A percentile compares a stretch with the other conserved stretches of the same genome.
Evolutionary conservation across 2,329 filamentous ascomycete genomes (phyloP).

Genomic region (Botrytis elliptica): DNA sequence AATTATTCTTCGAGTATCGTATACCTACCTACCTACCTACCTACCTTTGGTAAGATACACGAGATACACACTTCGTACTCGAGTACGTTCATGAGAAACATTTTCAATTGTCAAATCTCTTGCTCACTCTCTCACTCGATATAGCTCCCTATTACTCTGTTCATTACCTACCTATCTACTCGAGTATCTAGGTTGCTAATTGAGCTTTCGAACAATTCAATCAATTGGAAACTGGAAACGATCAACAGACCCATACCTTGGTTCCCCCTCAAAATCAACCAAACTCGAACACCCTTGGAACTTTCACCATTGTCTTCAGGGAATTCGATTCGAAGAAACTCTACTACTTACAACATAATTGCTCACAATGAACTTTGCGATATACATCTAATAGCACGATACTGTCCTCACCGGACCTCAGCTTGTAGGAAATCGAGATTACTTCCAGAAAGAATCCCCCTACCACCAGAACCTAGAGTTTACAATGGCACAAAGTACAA

Average conservation of each 20-base stretch:
- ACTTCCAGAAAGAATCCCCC: background rate
- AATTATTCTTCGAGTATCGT: background rate
- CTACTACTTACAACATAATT: background rate
- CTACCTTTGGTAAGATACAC: background rate
- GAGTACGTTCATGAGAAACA: background rate
- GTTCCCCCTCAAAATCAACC: background rate
- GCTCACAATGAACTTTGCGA: conserved; percentile 15
- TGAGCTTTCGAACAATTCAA: background rate
- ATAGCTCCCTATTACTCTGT: background rate
- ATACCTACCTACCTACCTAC: too few relatives aligned
- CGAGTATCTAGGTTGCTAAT: background rate
- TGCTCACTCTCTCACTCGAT: background rate
- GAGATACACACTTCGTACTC: background rate
- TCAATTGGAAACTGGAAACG: conserved; percentile 16
- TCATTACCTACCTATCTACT: background rate
- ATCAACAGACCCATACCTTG: background rate
- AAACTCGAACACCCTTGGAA: conserved; percentile 5
- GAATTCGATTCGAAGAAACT: background rate
- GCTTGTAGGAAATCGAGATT: background rate
- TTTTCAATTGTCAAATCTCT: conserved; percentile 11
- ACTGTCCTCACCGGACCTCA: background rate
- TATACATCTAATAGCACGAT: conserved; percentile 4
- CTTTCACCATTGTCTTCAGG: background rate
- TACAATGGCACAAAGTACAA: conserved; percentile 34
- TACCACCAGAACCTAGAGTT: background rate